Evolutionary conservation across 2,329 filamentous ascomycete genomes (phyloP).

Genomic region (Fusarium anthophilum): DNA sequence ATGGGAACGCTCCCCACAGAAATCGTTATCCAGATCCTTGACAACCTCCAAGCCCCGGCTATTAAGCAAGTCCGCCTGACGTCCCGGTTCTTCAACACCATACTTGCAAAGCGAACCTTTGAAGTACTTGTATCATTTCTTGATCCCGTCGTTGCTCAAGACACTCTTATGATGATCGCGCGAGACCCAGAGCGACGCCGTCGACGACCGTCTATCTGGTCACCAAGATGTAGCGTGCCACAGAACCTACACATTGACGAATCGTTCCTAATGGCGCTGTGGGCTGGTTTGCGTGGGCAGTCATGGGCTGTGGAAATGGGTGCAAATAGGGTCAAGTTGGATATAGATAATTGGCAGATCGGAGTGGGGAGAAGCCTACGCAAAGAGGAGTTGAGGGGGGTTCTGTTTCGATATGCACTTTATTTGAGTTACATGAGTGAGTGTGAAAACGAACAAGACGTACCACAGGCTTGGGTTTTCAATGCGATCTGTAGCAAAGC

Average conservation of each 20-base stretch:
- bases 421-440: constrained; percentile 47
- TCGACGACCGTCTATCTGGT: constrained; percentile 46
- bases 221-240: constrained; percentile 48
- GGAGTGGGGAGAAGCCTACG: constrained; percentile 35
- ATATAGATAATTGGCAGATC: constrained; percentile 27
- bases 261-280: constrained; percentile 47
- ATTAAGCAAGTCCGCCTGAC: constrained; percentile 45
- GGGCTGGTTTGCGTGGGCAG: constrained; percentile 41
- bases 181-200: constrained; percentile 37
- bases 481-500: constrained; percentile 28
- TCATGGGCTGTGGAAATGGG: constrained; percentile 33
- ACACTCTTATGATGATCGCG: constrained; percentile 36
- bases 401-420: constrained; percentile 49
- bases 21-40: constrained; percentile 44
- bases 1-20: constrained; percentile 48
- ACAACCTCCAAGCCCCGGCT: constrained; percentile 35
- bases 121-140: constrained; percentile 44
- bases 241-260: constrained; percentile 41
- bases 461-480: constrained; percentile 48
- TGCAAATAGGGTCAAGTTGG: constrained; percentile 7
- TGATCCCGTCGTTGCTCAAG: constrained; percentile 39
- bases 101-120: constrained; percentile 44
- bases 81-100: constrained; percentile 46
- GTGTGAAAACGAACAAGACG: constrained; percentile 36
- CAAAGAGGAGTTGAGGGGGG: constrained; percentile 38